phyloP scores from a whole-genome alignment of 1,139 yeast genomes.

The Protomyces macrosporus region DNA sequence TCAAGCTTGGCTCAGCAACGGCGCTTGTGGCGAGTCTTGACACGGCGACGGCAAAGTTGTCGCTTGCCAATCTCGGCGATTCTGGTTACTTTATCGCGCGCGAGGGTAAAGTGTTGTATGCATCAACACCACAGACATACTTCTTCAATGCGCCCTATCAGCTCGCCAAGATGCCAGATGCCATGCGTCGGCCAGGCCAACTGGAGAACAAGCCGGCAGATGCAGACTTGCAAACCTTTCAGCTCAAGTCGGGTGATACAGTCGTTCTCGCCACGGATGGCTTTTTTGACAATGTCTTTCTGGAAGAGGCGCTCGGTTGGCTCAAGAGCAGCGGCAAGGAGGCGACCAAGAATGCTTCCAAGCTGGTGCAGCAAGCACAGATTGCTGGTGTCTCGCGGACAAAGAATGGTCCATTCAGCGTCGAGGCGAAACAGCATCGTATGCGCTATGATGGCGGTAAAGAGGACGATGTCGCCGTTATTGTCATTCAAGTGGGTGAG shows the following conservation, averaged over 20 bases:
- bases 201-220: conserved; percentile 51
- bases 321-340: conserved; percentile 30
- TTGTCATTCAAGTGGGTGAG: conserved; percentile 3
- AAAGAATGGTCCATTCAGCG: conserved; percentile 22
- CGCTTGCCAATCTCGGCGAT: conserved; percentile 78
- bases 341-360: conserved; percentile 2
- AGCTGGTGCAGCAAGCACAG: conserved; percentile 5
- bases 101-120: conserved; percentile 54
- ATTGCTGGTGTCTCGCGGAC: conserved; percentile 1
- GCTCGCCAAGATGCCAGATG: conserved; percentile 71
- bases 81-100: conserved; percentile 90
- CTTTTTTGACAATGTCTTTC: conserved; percentile 74
- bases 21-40: conserved; percentile 73
- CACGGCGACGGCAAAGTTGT: conserved; percentile 49
- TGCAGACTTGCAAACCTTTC: conserved; percentile 42
- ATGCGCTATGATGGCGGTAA: conserved; percentile 24
- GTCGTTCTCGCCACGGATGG: conserved; percentile 91
- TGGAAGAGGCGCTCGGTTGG: conserved; percentile 60
- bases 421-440: conserved; percentile 16
- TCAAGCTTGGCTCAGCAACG: conserved; percentile 92
- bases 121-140: conserved; percentile 76
- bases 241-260: conserved; percentile 62
- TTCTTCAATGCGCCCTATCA: conserved; percentile 87
- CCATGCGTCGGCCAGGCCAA: conserved; percentile 51
- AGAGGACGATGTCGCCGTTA: conserved; percentile 17